phyloP scores from a whole-genome alignment of 805 yeast species.

The Wickerhamomyces hampshirensis region DNA sequence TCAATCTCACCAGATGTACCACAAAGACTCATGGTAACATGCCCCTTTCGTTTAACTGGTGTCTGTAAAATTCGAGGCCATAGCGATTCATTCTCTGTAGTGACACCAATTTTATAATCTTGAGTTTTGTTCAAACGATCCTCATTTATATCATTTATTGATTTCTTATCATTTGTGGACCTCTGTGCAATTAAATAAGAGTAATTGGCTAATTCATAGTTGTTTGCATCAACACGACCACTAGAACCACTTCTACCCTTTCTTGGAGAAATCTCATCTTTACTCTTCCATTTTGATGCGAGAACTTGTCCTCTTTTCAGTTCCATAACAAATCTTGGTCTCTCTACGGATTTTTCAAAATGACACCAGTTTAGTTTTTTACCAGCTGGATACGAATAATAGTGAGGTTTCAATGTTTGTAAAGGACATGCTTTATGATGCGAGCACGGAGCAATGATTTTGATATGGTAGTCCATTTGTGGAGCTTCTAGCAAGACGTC shows the following conservation, averaged over 20 bases:
- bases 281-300: conserved; percentile 65
- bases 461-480: conserved; percentile 41
- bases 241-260: conserved; percentile 45
- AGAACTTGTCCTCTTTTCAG: conserved; percentile 76
- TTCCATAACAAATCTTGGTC: conserved; percentile 81
- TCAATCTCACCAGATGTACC: conserved; percentile 76
- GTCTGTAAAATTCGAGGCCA: conserved; percentile 73
- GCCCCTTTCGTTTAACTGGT: conserved; percentile 78
- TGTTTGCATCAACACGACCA: conserved; percentile 74
- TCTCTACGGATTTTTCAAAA: conserved; percentile 60
- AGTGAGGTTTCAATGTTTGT: conserved; percentile 70
- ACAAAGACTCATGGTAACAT: conserved; percentile 76
- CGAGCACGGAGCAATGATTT: conserved; percentile 82
- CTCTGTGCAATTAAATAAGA: conserved; percentile 73
- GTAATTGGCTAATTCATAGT: conserved; percentile 65
- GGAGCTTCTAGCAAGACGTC: neutral
- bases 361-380: conserved; percentile 69
- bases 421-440: conserved; percentile 86
- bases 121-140: conserved; percentile 30
- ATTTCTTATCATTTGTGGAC: conserved; percentile 37
- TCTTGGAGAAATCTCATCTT: conserved; percentile 39
- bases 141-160: conserved; percentile 37
- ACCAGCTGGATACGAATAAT: conserved; percentile 52
- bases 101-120: conserved; percentile 17
- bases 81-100: conserved; percentile 21